Base-by-base conservation (phyloP, 208 protist genomes). In the Tritrichomonas musculus region DNA sequence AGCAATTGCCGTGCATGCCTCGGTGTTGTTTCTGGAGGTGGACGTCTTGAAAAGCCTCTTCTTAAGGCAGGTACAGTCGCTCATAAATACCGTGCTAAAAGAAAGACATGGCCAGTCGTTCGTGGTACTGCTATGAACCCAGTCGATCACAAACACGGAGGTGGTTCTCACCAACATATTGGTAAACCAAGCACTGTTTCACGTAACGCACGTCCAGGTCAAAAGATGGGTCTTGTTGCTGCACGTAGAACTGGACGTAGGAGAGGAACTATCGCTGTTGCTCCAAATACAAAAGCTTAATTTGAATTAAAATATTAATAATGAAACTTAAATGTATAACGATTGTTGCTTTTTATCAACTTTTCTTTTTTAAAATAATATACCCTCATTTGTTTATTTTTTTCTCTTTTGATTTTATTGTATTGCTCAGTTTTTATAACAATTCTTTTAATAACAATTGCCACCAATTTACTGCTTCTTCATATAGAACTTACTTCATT, bases 91-190 rank as follows among this genome's bases (percentile, higher is more conserved):
- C 22, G 22, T 33, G 98, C 96, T 66, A 99, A 99, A 97, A 97
- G 98, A 93, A 99, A 99, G 96, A 97, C 96, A 95, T 99, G 99
- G 99, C 99, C 99, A 75, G 95, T 96, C 47, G 98, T 99, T 44
- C 96, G 98, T 96, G 98, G 98, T 99, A 98, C 99, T 50, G 97
- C 98, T 92, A 99, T 99, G 97, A 99, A 99, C 97, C 94, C 92
- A 57, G 96, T 97, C 9, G 96, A 97, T 65, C 99, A 99, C 96
- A 98, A 98, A 57, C 98, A 99, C 95, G 98, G 99, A 97, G 98
- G 98, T 98, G 99, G 99, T 98, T 99, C 99, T 17, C 44, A 99
- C 97, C 98, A 99, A 97, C 99, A 99, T 96, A 98, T 99, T 96
- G 99, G 99, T 96, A 96, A 98, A 39, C 94, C 96, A 57, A 95